Conservation (phyloP, 768 basidiomycete genomes). For the Wakefieldia striispora region DNA sequence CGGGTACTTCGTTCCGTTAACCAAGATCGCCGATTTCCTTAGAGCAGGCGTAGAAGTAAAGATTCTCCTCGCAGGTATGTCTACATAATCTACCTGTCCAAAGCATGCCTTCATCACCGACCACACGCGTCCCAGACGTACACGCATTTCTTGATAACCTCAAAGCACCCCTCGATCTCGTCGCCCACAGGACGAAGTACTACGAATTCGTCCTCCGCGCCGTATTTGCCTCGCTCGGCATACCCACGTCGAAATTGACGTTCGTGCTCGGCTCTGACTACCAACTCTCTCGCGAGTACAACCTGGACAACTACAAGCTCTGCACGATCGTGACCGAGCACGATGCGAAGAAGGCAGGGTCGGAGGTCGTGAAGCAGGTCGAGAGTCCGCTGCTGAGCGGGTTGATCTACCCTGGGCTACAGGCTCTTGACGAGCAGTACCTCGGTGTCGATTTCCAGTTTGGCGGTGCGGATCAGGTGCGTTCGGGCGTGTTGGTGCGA, state of each 20-base stretch:
- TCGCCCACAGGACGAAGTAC: conserved; percentile 84
- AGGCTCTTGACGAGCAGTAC: conserved; percentile 97
- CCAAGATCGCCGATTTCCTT: conserved; percentile 95
- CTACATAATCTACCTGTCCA: background rate
- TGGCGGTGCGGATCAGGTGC: conserved; percentile 94
- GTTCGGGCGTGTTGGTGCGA: conserved; percentile 14
- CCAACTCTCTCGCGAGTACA: conserved; percentile 91
- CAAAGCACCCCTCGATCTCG: conserved; percentile 92
- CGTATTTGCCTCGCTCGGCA: conserved; percentile 86
- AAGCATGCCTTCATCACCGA: background rate
- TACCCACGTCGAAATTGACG: conserved; percentile 78
- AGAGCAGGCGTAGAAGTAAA: conserved; percentile 89
- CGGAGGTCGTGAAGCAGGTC: conserved; percentile 98
- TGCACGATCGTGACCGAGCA: conserved; percentile 92
- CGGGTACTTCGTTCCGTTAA: conserved; percentile 93
- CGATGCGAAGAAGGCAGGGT: conserved; percentile 97
- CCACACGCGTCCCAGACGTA: conserved; percentile 58
- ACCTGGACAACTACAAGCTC: conserved; percentile 90
- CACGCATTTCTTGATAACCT: conserved; percentile 98
- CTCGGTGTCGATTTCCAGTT: conserved; percentile 96
- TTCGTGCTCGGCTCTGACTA: conserved; percentile 92
- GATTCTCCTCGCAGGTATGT: conserved; percentile 73
- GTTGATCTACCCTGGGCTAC: conserved; percentile 91
- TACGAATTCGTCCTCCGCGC: conserved; percentile 80
- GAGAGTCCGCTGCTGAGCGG: conserved; percentile 89